Conservation (phyloP, 2,329 filamentous ascomycete genomes). For the Pseudogymnoascus destructans region DNA sequence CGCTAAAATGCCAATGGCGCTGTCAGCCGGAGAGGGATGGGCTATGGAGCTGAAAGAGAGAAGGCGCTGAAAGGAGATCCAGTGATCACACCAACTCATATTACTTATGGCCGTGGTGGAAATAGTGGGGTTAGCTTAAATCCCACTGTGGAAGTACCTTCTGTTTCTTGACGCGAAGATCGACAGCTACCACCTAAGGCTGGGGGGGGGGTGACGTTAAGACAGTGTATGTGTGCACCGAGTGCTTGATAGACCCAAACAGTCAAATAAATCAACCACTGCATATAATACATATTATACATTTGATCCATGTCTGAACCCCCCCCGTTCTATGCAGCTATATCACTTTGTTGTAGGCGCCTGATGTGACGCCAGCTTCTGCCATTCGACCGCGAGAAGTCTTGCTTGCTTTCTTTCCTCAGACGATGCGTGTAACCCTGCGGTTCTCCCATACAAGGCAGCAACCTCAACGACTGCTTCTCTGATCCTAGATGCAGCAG, state of each 20-base stretch:
- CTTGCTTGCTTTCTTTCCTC: neutral
- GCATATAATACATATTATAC: neutral
- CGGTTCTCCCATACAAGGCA: neutral
- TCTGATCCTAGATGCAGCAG: conserved; percentile 21
- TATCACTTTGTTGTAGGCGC: neutral
- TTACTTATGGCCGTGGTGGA: neutral
- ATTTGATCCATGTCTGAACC: neutral
- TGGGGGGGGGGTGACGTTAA: neutral
- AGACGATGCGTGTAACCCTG: neutral
- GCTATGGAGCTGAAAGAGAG: neutral
- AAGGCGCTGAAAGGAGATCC: neutral
- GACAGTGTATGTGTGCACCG: neutral
- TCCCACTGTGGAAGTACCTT: neutral
- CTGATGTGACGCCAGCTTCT: neutral
- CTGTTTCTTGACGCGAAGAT: neutral
- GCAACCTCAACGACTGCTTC: conserved; percentile 17
- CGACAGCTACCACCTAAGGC: neutral
- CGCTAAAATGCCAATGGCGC: neutral
- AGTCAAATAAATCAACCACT: neutral
- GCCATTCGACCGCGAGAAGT: neutral
- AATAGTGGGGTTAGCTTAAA: neutral
- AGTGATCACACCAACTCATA: neutral
- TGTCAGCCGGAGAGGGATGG: neutral
- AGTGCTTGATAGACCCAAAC: neutral
- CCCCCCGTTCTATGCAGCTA: neutral